Evolutionary conservation across 2,329 filamentous ascomycete species (phyloP), one percentile per base, ranked within the genome.

Genomic region (Epicoccum nigrum): DNA sequence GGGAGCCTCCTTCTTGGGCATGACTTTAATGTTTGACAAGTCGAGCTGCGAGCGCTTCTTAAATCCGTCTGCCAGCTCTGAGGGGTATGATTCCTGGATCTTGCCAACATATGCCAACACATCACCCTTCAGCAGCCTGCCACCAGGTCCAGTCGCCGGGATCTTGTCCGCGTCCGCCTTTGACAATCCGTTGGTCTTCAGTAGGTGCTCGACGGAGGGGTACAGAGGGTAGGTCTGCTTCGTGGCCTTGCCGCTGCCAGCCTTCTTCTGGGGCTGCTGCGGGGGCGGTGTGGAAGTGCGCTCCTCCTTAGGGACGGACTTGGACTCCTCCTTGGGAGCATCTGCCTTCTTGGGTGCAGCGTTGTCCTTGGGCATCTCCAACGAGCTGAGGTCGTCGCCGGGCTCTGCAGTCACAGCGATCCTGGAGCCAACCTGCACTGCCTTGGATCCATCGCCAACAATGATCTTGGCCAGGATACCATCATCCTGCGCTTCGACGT

Each of bases 41-140:
- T 99, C 93, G 45, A 99, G 85, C 73, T 95, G 91, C 33, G 84
- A 79, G 40, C 94, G 84, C 74, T 91, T 87, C 54, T 84, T 80
- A 69, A 96, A 87, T 44, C 85, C 86, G 51, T 83, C 79, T 47
- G 89, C 88, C 62, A 92, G 82, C 55, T 85, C 80, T 17, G 84
- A 81, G 2, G 93, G 89, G 61, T 90, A 88, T 52, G 86, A 81
- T 57, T 86, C 79, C 54, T 87, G 80, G 67, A 97, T 90, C 62
- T 82, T 80, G 56, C 94, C 94, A 13, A 97, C 76, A 74, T 93
- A 94, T 39, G 92, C 92, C 45, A 99, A 85, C 6, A 99, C 88
- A 70, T 99, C 94, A 48, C 94, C 94, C 81, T 99, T 99, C 56
- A 99, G 82, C 46, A 99, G 80, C 55, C 94, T 87, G 51, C 92